phyloP scores from a whole-genome alignment of 2,329 filamentous ascomycete species.

The Parasarocladium wereldwijsianum region DNA sequence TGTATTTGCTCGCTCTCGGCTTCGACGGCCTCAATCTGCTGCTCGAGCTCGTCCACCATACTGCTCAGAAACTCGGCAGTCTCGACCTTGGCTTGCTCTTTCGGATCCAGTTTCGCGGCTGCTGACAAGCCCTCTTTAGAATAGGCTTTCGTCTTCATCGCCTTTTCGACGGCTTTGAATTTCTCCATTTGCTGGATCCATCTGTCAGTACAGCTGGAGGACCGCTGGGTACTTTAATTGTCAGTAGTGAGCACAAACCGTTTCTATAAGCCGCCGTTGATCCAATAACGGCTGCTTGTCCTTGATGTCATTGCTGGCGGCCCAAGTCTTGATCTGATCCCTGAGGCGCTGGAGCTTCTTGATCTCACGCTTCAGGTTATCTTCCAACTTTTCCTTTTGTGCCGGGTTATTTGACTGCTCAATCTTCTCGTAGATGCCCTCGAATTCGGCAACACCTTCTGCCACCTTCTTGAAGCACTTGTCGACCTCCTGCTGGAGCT shows the following conservation, averaged over 20 bases:
- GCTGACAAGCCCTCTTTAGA: constrained; percentile 94
- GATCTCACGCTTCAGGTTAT: constrained; percentile 97
- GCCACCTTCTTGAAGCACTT: constrained; percentile 98
- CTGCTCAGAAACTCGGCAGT: constrained; percentile 70
- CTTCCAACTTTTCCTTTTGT: constrained; percentile 96
- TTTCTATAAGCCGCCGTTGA: constrained; percentile 92
- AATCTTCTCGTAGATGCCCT: constrained; percentile 95
- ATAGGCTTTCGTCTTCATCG: constrained; percentile 99
- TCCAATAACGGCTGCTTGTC: constrained; percentile 94
- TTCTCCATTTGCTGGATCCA: constrained; percentile 82
- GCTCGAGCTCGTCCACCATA: constrained; percentile 85
- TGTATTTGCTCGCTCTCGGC: constrained; percentile 80
- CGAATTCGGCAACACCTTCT: constrained; percentile 85
- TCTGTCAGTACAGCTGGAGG: background rate
- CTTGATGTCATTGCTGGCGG: constrained; percentile 96
- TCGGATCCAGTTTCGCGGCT: constrained; percentile 88
- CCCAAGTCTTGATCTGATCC: constrained; percentile 99
- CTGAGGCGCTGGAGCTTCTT: constrained; percentile 97
- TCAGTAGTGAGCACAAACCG: constrained; percentile 42
- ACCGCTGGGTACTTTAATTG: background rate
- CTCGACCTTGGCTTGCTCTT: constrained; percentile 88
- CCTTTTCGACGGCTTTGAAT: constrained; percentile 99
- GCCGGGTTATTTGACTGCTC: constrained; percentile 81
- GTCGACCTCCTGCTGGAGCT: constrained; percentile 95
- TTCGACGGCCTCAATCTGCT: constrained; percentile 84